These are phyloP conservation scores for Rubroboletus pulcherrimus DNA, from an alignment of 768 basidiomycete genomes.

Conservation along the genomic window DNA sequence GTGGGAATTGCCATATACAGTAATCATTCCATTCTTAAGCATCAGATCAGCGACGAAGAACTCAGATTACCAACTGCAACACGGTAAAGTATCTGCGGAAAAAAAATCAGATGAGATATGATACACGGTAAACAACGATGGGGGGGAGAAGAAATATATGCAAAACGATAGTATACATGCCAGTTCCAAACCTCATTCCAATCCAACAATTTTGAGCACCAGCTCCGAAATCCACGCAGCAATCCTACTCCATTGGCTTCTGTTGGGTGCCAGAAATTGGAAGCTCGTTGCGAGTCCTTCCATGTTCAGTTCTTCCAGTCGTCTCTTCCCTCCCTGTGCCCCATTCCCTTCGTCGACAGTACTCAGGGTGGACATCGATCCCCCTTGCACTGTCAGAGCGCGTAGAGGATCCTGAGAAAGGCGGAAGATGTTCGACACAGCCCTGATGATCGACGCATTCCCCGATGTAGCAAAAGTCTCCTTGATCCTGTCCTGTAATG, in stretches of 20 bases:
- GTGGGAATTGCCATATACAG: constrained; percentile 21
- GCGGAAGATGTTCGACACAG: constrained; percentile 74
- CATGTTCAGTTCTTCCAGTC: constrained; percentile 69
- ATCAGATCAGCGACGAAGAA: neutral
- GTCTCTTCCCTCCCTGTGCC: constrained; percentile 44
- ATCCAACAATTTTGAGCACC: constrained; percentile 48
- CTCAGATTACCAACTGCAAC: constrained; percentile 4
- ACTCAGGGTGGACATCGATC: constrained; percentile 62
- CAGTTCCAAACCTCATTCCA: constrained; percentile 19
- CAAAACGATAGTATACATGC: constrained; percentile 19
- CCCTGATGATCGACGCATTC: constrained; percentile 65
- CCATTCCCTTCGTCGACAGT: constrained; percentile 53
- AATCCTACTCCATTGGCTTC: constrained; percentile 57
- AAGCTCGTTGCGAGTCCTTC: constrained; percentile 70
- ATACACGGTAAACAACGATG: neutral
- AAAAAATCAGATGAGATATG: neutral
- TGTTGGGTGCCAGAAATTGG: constrained; percentile 59
- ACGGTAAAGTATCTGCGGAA: constrained; percentile 10
- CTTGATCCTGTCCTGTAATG: constrained; percentile 69
- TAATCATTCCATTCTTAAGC: neutral
- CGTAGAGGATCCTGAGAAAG: constrained; percentile 55
- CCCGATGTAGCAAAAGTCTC: constrained; percentile 68
- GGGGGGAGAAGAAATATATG: neutral
- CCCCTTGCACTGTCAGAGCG: constrained; percentile 37
- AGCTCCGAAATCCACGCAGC: constrained; percentile 73